Conservation (phyloP, 1,284 basidiomycete genomes). For the Fomitopsis pinicola region DNA sequence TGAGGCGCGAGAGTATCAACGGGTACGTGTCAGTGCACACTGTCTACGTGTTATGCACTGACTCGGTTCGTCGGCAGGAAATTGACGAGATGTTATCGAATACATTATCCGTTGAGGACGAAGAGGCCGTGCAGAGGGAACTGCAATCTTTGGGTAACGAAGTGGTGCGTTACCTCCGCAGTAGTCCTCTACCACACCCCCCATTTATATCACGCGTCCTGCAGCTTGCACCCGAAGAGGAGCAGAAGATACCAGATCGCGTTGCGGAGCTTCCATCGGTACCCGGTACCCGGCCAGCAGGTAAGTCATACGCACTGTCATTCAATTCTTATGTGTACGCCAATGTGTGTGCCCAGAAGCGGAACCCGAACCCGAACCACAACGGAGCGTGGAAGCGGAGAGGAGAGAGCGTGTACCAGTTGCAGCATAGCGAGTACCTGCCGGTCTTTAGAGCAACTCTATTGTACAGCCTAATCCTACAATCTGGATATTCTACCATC, state of each 20-base stretch:
- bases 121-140: constrained; percentile 89
- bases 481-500: constrained; percentile 42
- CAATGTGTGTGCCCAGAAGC: constrained; percentile 4
- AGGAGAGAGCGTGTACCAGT: constrained; percentile 37
- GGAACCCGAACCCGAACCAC: constrained; percentile 6
- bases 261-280: constrained; percentile 38
- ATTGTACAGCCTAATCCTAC: constrained; percentile 13
- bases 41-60: neutral
- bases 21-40: constrained; percentile 43
- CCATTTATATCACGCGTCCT: neutral
- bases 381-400: neutral
- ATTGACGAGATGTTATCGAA: constrained; percentile 86
- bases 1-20: constrained; percentile 90
- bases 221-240: constrained; percentile 14
- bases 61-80: constrained; percentile 47
- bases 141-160: constrained; percentile 66
- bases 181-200: neutral
- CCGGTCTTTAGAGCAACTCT: constrained; percentile 1
- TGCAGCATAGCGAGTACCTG: constrained; percentile 30
- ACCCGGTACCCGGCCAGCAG: constrained; percentile 41
- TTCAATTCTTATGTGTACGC: neutral
- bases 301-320: neutral
- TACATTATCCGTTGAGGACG: constrained; percentile 83
- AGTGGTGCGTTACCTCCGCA: constrained; percentile 34
- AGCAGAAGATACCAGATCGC: constrained; percentile 14